phyloP scores from a whole-genome alignment of 2,329 filamentous ascomycete species.

The Leptographium galeiforme region DNA sequence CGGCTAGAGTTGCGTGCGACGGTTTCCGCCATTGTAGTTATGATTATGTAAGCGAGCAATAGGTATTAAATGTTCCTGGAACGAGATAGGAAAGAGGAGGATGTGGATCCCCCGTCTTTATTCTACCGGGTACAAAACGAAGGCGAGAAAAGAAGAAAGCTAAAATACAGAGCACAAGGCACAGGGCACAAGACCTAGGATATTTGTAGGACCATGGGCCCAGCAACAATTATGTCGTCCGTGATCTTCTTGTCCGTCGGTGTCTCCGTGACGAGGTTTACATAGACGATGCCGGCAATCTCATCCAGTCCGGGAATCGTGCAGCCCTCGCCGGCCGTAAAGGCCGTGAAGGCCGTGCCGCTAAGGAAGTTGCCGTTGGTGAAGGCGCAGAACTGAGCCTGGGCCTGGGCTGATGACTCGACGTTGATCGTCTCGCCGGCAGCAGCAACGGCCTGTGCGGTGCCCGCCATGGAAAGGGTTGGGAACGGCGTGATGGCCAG shows the following conservation, averaged over 20 bases:
- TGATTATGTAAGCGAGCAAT: no score
- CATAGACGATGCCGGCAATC: conserved; percentile 51
- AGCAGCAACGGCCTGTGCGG: conserved; percentile 25
- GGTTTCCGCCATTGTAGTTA: neutral
- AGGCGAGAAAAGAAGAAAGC: no score
- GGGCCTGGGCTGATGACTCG: conserved; percentile 33
- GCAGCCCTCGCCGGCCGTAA: conserved; percentile 42
- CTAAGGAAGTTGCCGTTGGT: conserved; percentile 45
- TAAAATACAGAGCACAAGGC: no score
- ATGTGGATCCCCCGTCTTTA: no score
- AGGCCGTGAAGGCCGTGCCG: conserved; percentile 45
- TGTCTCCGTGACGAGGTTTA: conserved; percentile 46
- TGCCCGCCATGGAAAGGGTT: conserved; percentile 35
- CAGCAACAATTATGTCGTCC: conserved; percentile 53
- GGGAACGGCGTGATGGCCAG: conserved; percentile 52
- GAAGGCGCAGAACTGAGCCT: conserved; percentile 51
- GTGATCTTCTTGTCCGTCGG: conserved; percentile 38
- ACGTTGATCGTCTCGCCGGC: conserved; percentile 32
- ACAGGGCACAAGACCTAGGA: conserved; percentile 18
- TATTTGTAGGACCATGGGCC: conserved; percentile 44
- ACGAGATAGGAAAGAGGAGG: no score
- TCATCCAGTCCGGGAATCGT: conserved; percentile 39
- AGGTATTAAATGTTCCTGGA: no score
- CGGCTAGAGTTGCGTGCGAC: neutral
- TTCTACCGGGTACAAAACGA: no score